Evolutionary conservation across 768 basidiomycete species (phyloP).

Genomic region (Tremella fuciformis): DNA sequence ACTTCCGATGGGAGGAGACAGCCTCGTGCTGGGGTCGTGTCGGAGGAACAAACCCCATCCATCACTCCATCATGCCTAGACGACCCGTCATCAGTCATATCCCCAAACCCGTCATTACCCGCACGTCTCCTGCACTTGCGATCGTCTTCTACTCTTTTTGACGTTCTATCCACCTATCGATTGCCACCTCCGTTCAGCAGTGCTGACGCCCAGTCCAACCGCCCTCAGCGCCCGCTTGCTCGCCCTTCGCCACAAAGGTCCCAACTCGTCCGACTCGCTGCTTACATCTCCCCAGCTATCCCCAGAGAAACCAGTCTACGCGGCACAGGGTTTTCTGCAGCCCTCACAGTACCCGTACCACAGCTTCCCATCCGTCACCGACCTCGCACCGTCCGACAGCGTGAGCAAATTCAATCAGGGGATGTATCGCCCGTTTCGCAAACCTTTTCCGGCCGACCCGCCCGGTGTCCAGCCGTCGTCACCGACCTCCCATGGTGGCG

Average conservation of each 20-base stretch:
- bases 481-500: no score
- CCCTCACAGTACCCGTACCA: conserved; percentile 13
- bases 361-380: conserved; percentile 20
- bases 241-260: conserved; percentile 16
- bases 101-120: not conserved
- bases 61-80: no score
- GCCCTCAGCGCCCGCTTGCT: conserved; percentile 24
- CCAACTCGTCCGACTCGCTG: not conserved
- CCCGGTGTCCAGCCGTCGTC: conserved; percentile 8
- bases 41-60: no score
- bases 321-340: conserved; percentile 3
- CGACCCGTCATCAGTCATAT: not conserved
- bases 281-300: not conserved
- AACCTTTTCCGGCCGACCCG: conserved; percentile 14
- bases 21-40: no score
- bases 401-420: conserved; percentile 26
- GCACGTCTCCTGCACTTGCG: not conserved
- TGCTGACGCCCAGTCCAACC: conserved; percentile 2
- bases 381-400: conserved; percentile 32
- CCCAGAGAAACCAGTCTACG: conserved; percentile 5
- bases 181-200: not conserved
- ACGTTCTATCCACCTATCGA: not conserved
- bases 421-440: conserved; percentile 37
- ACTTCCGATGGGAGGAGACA: no score
- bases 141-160: not conserved